A percentile compares a stretch with the other conserved stretches of the same genome.
Evolutionary conservation across 2,329 filamentous ascomycete genomes (phyloP).

Genomic region (Helotiales sp.): DNA sequence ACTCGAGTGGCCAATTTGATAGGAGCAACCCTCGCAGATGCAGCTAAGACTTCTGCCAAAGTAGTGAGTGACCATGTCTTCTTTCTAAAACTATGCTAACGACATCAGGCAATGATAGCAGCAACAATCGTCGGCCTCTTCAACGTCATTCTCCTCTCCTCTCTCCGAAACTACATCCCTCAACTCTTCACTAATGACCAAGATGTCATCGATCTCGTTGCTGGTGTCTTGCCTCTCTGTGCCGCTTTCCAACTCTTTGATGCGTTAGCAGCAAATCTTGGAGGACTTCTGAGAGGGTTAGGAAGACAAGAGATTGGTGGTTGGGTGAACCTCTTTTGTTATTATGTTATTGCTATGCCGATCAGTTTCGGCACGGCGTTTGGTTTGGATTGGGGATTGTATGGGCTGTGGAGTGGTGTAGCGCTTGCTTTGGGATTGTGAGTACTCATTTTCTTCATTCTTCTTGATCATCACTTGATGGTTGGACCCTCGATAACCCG

Average conservation of each 20-base stretch:
- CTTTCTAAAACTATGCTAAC: background rate
- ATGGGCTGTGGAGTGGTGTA: conserved; percentile 80
- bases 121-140: conserved; percentile 73
- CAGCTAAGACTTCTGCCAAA: conserved; percentile 77
- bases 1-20: conserved; percentile 92
- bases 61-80: conserved; percentile 46
- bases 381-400: conserved; percentile 71
- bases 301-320: conserved; percentile 89
- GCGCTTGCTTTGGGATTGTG: conserved; percentile 56
- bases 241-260: conserved; percentile 92
- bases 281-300: conserved; percentile 82
- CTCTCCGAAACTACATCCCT: conserved; percentile 72
- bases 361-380: conserved; percentile 80
- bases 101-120: conserved; percentile 54
- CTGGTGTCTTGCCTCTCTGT: conserved; percentile 73
- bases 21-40: conserved; percentile 77
- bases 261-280: conserved; percentile 73
- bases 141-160: conserved; percentile 70
- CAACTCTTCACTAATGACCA: conserved; percentile 74
- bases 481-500: no score
- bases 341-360: conserved; percentile 85
- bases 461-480: background rate
- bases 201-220: conserved; percentile 68
- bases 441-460: conserved; percentile 11
- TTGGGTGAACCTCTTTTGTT: conserved; percentile 81